Conservation (phyloP, 495 filamentous ascomycete genomes). For the Aspergillus indologenus region DNA sequence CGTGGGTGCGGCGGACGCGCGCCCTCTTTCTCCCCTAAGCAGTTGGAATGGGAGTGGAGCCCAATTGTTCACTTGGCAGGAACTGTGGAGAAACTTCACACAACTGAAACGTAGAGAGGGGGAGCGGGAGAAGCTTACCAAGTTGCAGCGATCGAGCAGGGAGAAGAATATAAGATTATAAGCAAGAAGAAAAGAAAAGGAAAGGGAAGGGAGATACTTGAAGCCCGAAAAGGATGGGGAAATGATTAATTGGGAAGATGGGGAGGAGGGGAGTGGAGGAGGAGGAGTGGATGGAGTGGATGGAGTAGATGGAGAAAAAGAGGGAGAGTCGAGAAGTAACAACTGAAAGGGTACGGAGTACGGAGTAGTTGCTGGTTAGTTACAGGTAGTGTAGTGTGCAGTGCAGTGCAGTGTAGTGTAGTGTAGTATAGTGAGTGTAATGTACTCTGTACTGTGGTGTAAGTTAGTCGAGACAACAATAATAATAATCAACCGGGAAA, state of each 20-base stretch:
- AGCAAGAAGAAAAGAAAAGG: neutral
- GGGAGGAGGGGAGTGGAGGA: neutral
- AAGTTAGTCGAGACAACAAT: too few species aligned
- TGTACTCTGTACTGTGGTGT: too few species aligned
- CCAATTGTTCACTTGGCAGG: conserved; percentile 23
- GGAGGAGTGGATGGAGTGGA: conserved; percentile 9
- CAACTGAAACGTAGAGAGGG: conserved; percentile 14
- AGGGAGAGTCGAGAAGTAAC: conserved; percentile 1
- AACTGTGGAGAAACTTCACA: conserved; percentile 25
- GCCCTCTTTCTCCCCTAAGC: conserved; percentile 15
- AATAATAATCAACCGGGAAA: too few species aligned
- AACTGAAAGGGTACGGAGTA: conserved; percentile 6
- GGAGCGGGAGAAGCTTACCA: conserved; percentile 17
- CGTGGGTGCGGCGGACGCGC: neutral
- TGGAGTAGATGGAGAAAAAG: neutral
- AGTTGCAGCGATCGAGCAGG: neutral
- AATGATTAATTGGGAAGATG: neutral
- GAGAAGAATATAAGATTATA: conserved; percentile 4
- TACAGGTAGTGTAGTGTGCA: too few species aligned
- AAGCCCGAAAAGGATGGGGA: neutral
- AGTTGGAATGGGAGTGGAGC: conserved; percentile 24
- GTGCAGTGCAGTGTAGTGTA: too few species aligned
- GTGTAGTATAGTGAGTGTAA: too few species aligned
- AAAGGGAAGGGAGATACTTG: neutral
- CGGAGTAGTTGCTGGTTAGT: neutral